phyloP scores from a whole-genome alignment of 257 asterid genomes.

The Solanum raphanifolium region DNA sequence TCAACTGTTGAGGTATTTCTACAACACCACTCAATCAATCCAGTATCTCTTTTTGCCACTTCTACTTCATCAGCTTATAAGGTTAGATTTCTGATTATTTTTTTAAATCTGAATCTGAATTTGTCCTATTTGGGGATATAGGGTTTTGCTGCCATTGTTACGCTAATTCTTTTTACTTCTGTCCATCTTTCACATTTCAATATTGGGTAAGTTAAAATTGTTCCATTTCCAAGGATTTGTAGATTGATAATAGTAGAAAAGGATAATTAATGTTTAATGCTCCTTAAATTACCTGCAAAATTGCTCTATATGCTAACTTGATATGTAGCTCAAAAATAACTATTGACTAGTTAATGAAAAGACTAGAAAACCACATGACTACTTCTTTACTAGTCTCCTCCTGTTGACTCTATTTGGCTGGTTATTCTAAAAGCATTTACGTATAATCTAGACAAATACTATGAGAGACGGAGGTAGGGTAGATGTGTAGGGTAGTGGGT shows the following conservation, averaged over 20 bases:
- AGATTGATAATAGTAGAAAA: background rate
- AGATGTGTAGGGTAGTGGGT: background rate
- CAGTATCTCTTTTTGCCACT: background rate
- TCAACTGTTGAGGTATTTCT: background rate
- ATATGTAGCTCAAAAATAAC: too few species aligned
- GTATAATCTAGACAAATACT: too few species aligned
- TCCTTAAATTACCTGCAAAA: background rate
- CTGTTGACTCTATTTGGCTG: too few species aligned
- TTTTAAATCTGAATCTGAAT: too few species aligned
- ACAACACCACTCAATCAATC: background rate
- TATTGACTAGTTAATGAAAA: too few species aligned
- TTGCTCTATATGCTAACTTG: too few species aligned
- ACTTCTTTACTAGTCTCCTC: too few species aligned
- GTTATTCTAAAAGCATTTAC: background rate
- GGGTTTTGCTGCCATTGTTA: background rate
- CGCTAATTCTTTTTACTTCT: background rate
- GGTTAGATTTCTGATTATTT: background rate
- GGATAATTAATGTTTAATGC: background rate
- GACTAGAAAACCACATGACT: too few species aligned
- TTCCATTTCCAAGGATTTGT: background rate
- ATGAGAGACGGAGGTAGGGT: background rate
- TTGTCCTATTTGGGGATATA: too few species aligned
- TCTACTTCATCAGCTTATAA: background rate
- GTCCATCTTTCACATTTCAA: background rate
- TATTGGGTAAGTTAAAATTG: background rate